Conservation (phyloP, 2,329 filamentous ascomycete genomes). For the Sporothrix inflata region DNA sequence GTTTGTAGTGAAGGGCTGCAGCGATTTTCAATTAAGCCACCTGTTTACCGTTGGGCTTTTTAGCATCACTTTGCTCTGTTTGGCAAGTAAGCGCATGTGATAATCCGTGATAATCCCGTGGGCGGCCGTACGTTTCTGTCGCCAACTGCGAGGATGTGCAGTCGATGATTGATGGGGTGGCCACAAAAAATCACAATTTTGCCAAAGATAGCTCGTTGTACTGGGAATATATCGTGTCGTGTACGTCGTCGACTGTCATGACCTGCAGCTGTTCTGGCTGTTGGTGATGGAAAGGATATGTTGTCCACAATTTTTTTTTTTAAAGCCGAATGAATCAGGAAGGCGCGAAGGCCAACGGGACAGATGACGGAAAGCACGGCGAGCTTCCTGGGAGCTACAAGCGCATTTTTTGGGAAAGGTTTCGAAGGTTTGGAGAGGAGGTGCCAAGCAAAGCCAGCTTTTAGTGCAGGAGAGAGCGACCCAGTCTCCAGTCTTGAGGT, state of each 20-base stretch:
- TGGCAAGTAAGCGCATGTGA: neutral
- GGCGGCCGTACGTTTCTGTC: neutral
- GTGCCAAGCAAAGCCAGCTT: conserved; percentile 5
- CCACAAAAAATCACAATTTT: neutral
- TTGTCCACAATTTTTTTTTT: neutral
- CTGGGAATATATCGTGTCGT: neutral
- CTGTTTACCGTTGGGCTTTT: neutral
- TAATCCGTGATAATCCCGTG: neutral
- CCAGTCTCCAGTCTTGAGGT: neutral
- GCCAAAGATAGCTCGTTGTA: neutral
- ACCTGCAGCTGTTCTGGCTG: neutral
- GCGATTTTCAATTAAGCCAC: neutral
- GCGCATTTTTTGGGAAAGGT: neutral
- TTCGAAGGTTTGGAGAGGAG: neutral
- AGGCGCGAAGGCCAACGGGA: neutral
- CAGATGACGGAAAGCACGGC: neutral
- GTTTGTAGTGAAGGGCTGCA: neutral
- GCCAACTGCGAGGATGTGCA: neutral
- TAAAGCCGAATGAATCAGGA: neutral
- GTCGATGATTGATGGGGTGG: neutral
- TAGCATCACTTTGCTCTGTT: neutral
- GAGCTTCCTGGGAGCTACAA: neutral
- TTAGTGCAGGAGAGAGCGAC: conserved; percentile 14
- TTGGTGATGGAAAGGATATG: neutral
- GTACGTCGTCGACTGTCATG: neutral